phyloP scores from a whole-genome alignment of 2,329 filamentous ascomycete genomes.

The Lasiodiplodia gonubiensis region DNA sequence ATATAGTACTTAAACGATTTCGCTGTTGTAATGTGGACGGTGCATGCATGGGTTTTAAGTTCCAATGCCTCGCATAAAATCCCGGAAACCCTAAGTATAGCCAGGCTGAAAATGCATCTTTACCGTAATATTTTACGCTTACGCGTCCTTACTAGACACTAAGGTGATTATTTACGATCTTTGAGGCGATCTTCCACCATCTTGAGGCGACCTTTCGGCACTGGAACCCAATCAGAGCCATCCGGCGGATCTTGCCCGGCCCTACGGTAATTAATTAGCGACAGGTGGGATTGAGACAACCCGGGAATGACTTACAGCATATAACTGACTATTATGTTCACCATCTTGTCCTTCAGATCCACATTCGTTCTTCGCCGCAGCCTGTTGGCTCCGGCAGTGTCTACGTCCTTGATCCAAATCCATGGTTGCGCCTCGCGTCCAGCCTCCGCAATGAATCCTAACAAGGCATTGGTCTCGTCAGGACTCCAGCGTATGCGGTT shows the following conservation, averaged over 20 bases:
- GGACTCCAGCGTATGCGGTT: too few relatives aligned
- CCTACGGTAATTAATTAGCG: not conserved
- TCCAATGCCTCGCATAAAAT: not conserved
- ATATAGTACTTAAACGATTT: not conserved
- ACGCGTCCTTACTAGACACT: not conserved
- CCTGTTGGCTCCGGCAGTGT: not conserved
- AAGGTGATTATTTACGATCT: not conserved
- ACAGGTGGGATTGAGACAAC: not conserved
- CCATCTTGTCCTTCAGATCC: conserved; percentile 55
- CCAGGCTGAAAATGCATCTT: not conserved
- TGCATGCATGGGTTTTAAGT: not conserved
- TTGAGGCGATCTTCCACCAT: too few relatives aligned
- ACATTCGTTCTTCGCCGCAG: conserved; percentile 55
- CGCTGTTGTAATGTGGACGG: not conserved
- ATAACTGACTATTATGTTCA: conserved; percentile 48
- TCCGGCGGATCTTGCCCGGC: not conserved
- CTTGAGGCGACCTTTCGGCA: too few relatives aligned
- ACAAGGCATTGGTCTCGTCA: not conserved
- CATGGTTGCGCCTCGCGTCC: not conserved
- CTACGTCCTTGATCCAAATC: conserved; percentile 9
- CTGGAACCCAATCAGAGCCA: too few relatives aligned
- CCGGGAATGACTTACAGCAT: conserved; percentile 42
- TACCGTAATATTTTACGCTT: not conserved
- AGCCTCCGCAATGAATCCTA: not conserved
- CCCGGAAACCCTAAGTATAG: not conserved